Conservation (phyloP, 805 yeast genomes). For the Saccharomyces jurei region DNA sequence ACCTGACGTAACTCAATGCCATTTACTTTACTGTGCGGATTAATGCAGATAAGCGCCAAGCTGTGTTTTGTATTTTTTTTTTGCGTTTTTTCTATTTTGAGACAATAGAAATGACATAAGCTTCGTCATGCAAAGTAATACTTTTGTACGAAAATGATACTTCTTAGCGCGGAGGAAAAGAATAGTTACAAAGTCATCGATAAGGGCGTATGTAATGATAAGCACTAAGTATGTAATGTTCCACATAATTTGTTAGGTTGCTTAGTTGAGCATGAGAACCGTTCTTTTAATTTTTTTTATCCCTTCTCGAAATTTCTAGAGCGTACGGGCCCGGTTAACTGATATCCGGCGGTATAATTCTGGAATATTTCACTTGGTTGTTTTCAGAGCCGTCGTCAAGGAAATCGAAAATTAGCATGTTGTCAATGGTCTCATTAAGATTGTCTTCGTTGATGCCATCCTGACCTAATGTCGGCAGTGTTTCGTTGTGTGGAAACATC, state of each 20-base stretch:
- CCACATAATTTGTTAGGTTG: background rate
- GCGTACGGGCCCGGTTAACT: background rate
- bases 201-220: background rate
- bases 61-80: background rate
- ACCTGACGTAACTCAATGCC: background rate
- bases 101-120: background rate
- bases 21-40: background rate
- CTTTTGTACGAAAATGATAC: background rate
- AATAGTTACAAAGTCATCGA: background rate
- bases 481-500: slow-evolving; percentile 26
- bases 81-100: background rate
- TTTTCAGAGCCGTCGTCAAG: slow-evolving; percentile 26
- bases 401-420: slow-evolving; percentile 23
- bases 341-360: slow-evolving; percentile 11
- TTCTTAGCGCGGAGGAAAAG: background rate
- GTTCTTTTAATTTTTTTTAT: background rate
- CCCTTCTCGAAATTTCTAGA: background rate
- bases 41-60: background rate
- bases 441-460: slow-evolving; percentile 17
- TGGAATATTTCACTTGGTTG: slow-evolving; percentile 22
- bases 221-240: background rate
- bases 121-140: background rate
- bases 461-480: slow-evolving; percentile 23
- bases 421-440: slow-evolving; percentile 24
- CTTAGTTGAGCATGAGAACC: background rate